Base-by-base conservation (phyloP, 345 rosid genomes). In the Clarkia xantiana region DNA sequence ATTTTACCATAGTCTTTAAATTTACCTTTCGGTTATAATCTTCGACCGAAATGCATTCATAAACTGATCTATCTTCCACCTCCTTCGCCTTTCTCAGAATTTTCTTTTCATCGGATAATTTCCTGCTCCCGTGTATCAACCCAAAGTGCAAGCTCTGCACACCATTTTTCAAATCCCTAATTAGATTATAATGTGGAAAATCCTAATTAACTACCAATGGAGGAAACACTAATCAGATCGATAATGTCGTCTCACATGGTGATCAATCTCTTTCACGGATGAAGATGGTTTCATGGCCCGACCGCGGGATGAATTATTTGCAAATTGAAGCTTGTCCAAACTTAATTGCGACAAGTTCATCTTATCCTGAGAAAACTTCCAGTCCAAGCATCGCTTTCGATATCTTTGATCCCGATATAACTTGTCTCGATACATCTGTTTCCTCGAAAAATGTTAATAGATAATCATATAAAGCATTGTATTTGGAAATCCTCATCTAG, bases 111-210 rank as follows among this genome's bases (percentile, higher is more conserved):
- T 23, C 40, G 7, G 47, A 17, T 19, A 43, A 22, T 11, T 13
- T 42, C 18, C 25, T 53, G 47, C 47, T 53, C 18, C 14, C 40
- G 15, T 53, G 57, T n/a, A 53, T 45, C 45, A 20, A 20, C 45
- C 46, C 46, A 17, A 53, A 53, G 36, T 22, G 47, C 39, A 18
- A 14, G 19, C 57, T 22, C 45, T 53, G 11, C 2, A 22, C 4
- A 13, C 6, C 15, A 22, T 18, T 22, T 22, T 48, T 22, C 1
- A 10, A 7, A 1, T 29, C 4, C n/a, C n/a, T n/a, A n/a, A n/a
- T n/a, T n/a, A n/a, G n/a, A n/a, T n/a, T n/a, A n/a, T n/a, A n/a
- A n/a, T n/a, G n/a, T n/a, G n/a, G n/a, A n/a, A n/a, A n/a, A n/a
- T n/a, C n/a, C n/a, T n/a, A n/a, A n/a, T n/a, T n/a, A n/a, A n/a